Conservation (phyloP, 345 rosid genomes). For the Camelina laxa region DNA sequence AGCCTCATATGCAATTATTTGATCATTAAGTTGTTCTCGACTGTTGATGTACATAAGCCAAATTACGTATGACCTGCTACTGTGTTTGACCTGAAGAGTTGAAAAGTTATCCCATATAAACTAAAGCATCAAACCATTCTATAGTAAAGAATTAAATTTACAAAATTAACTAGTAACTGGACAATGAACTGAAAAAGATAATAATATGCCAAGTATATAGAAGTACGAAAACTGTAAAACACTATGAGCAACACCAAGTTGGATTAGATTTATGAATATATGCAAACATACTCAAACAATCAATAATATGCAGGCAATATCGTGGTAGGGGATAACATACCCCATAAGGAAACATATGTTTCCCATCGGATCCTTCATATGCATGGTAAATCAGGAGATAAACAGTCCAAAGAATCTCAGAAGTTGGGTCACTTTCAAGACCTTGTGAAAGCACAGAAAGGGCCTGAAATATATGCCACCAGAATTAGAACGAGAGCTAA, state of each 20-base stretch:
- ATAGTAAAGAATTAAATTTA: background rate
- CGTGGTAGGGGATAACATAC: conserved; percentile 52
- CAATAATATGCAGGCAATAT: conserved; percentile 36
- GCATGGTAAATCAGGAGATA: conserved; percentile 72
- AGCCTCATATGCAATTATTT: conserved; percentile 67
- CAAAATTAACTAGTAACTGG: conserved; percentile 9
- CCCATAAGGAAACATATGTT: conserved; percentile 74
- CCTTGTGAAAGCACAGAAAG: conserved; percentile 75
- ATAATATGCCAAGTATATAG: conserved; percentile 2
- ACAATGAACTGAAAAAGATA: conserved; percentile 16
- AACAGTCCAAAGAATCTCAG: conserved; percentile 80
- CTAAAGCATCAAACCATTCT: conserved; percentile 22
- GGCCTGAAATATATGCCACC: conserved; percentile 59
- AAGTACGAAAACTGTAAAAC: conserved; percentile 19
- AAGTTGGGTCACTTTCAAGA: conserved; percentile 72
- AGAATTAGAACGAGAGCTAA: conserved; percentile 36
- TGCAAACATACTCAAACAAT: background rate
- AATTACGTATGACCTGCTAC: conserved; percentile 71
- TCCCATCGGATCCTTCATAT: conserved; percentile 49
- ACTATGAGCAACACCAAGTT: conserved; percentile 13
- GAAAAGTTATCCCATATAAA: conserved; percentile 48
- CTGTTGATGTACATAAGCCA: conserved; percentile 95
- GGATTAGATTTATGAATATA: background rate
- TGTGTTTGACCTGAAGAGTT: conserved; percentile 71
- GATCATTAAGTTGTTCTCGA: conserved; percentile 68